Evolutionary conservation across 306 rosid species (phyloP).

Genomic region (Cucumis hystrix): DNA sequence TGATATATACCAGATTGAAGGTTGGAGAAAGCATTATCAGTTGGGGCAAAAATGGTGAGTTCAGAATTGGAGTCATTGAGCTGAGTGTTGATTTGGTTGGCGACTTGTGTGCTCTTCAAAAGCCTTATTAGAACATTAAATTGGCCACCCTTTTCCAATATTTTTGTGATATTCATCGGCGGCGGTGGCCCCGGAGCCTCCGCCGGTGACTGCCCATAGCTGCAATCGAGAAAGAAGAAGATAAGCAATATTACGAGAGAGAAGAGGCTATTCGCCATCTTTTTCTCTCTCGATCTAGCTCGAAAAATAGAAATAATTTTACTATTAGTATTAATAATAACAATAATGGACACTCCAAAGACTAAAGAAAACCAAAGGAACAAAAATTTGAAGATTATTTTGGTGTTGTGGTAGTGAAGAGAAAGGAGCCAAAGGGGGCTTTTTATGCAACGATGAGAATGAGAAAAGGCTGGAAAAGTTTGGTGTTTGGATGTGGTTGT

Average conservation of each 20-base stretch:
- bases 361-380: neutral
- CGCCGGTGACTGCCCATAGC: constrained; percentile 25
- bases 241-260: constrained; percentile 15
- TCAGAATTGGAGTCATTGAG: constrained; percentile 40
- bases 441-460: neutral
- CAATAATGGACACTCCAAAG: neutral
- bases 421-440: neutral
- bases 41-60: constrained; percentile 44
- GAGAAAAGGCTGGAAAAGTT: neutral
- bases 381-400: neutral
- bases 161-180: constrained; percentile 45
- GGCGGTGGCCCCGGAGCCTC: constrained; percentile 31
- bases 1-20: constrained; percentile 30
- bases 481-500: neutral
- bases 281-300: neutral
- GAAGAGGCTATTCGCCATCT: constrained; percentile 15
- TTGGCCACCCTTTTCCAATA: constrained; percentile 46
- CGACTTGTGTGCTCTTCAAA: constrained; percentile 40
- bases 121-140: constrained; percentile 51
- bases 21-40: constrained; percentile 40
- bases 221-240: neutral
- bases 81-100: constrained; percentile 43
- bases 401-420: neutral
- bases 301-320: neutral
- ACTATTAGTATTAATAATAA: too few relatives aligned